Evolutionary conservation across 2,329 filamentous ascomycete genomes (phyloP), one percentile per base, ranked within the genome.

Genomic region (Akanthomyces dipterigenus): DNA sequence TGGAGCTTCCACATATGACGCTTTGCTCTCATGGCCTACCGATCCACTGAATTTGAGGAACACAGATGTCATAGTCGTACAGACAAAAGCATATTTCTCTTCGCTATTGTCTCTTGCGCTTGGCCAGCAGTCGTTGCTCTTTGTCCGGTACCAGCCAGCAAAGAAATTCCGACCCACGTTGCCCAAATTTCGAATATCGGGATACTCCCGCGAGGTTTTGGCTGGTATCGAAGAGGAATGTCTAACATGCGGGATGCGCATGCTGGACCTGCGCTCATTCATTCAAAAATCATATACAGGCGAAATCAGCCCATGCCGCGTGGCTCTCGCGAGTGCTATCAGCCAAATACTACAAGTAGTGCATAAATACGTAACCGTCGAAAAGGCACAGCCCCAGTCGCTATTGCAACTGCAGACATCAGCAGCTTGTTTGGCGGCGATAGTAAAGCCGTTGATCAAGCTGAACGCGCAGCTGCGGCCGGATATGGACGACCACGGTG

Each of bases 121-220:
- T 6, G 90, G 90, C 0, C 81, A 89, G 53, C 87, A 86, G 43
- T 93, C 90, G 0, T 78, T 88, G 1, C 81, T 95, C 38, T 95
- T 91, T 70, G 69, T 73, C 0, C 91, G 84, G 79, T 77, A 87
- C 55, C 70, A 77, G 2, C 75, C 77, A 3, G 77, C 78, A 31
- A 74, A 73, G 26, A 75, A 74, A 0, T 91, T 93, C 66, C 71
- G 74, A 18, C 77, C 80, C 11, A 72, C 74, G 2, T 66, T 82
- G 1, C 67, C 76, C 0, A 71, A 74, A 7, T 76, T 84, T 63
- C 78, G 83, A 53, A 77, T 86, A 46, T 81, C 83, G 0, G 84
- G 85, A 5, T 83, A 84, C 66, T 80, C 87, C 0, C 73, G 79
- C 4, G 71, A 80, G 31, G 73, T 79, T 1, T 70, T 85, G 3